Evolutionary conservation across 2,329 filamentous ascomycete species (phyloP).

Genomic region (Bipolaris victoriae): DNA sequence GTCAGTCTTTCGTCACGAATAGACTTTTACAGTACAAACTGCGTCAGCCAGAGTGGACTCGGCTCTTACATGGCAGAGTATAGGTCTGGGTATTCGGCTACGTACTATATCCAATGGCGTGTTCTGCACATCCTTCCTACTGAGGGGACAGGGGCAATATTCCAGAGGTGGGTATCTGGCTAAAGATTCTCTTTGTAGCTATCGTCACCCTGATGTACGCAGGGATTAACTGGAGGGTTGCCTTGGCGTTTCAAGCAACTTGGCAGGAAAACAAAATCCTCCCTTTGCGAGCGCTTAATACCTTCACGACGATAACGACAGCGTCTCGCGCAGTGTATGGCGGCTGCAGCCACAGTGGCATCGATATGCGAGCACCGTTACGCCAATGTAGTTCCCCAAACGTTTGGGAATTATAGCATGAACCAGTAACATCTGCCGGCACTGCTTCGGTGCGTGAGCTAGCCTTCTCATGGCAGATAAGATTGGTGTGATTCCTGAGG

Average conservation of each 20-base stretch:
- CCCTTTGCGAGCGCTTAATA: background rate
- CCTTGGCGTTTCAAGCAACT: slow-evolving; percentile 17
- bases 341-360: background rate
- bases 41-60: background rate
- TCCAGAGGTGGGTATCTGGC: slow-evolving; percentile 5
- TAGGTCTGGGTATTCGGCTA: slow-evolving; percentile 3
- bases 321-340: background rate
- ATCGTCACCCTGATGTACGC: slow-evolving; percentile 14
- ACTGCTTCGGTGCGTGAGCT: slow-evolving; percentile 1
- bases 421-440: background rate
- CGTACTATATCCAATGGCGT: background rate
- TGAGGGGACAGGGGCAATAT: slow-evolving; percentile 7
- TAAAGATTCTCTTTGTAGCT: slow-evolving; percentile 8
- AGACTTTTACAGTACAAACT: background rate
- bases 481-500: slow-evolving; percentile 6
- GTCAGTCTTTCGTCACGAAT: background rate
- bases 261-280: slow-evolving; percentile 4
- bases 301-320: background rate
- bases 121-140: slow-evolving; percentile 2
- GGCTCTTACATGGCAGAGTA: background rate
- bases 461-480: background rate
- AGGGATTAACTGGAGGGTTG: slow-evolving; percentile 8
- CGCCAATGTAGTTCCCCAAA: background rate
- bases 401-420: background rate
- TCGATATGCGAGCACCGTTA: background rate